A percentile compares a stretch with the other conserved stretches of the same genome.
phyloP scores from a whole-genome alignment of 1,284 basidiomycete species.

The Pholiota adiposa region DNA sequence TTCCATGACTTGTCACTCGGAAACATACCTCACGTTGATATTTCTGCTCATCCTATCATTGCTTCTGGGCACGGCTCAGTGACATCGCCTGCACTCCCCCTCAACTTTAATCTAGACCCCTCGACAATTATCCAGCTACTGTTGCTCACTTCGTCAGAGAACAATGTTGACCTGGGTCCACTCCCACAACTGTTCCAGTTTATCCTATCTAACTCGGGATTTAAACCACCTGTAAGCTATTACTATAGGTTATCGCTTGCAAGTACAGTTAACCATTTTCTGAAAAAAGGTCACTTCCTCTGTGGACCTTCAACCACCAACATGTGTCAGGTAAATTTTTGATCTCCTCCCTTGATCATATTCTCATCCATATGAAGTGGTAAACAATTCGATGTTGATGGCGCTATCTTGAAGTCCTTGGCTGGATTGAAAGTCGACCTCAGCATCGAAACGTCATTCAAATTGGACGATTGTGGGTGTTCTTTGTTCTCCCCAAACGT shows the following conservation, averaged over 20 bases:
- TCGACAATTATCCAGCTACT: slow-evolving; percentile 66
- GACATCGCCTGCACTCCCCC: slow-evolving; percentile 62
- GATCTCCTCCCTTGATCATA: slow-evolving; percentile 18
- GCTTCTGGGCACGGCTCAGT: slow-evolving; percentile 65
- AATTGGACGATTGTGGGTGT: slow-evolving; percentile 62
- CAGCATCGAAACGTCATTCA: slow-evolving; percentile 50
- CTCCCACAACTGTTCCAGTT: slow-evolving; percentile 63
- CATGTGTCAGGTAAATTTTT: slow-evolving; percentile 54
- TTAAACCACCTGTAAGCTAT: slow-evolving; percentile 48
- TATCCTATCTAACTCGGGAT: slow-evolving; percentile 54
- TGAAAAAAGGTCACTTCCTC: slow-evolving; percentile 57
- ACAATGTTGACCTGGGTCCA: slow-evolving; percentile 67
- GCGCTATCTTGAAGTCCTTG: slow-evolving; percentile 67
- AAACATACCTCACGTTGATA: slow-evolving; percentile 58
- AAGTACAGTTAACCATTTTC: not conserved
- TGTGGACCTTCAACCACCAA: slow-evolving; percentile 55
- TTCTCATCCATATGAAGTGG: slow-evolving; percentile 44
- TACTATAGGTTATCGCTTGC: not conserved
- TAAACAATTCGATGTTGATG: slow-evolving; percentile 62
- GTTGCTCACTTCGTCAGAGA: slow-evolving; percentile 53
- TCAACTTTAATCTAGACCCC: slow-evolving; percentile 71
- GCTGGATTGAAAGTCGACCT: slow-evolving; percentile 63
- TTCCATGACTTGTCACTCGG: slow-evolving; percentile 60
- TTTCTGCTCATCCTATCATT: slow-evolving; percentile 59
- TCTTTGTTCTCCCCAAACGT: not conserved